phyloP scores from a whole-genome alignment of 495 filamentous ascomycete genomes.

The Lasiosphaeriaceae sp. region DNA sequence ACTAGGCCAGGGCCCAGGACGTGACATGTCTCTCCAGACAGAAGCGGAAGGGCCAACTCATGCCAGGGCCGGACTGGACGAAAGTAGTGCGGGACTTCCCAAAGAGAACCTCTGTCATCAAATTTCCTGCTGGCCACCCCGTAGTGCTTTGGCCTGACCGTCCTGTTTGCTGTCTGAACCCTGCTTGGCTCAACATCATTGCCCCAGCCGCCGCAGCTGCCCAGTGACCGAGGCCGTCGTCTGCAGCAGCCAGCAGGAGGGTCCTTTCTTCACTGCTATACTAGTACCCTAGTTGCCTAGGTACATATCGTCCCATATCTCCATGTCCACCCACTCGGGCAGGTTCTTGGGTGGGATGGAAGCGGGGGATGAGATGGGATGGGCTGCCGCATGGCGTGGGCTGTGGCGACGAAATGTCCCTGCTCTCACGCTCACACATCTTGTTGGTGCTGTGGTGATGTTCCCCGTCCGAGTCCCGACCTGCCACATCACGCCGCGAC shows the following conservation, averaged over 20 bases:
- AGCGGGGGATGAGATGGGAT: neutral
- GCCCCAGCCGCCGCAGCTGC: neutral
- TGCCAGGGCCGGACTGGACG: neutral
- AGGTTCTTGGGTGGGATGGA: too few relatives aligned
- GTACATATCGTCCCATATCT: too few relatives aligned
- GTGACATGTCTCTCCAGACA: neutral
- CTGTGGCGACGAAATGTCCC: neutral
- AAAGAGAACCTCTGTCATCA: neutral
- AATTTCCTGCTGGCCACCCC: neutral
- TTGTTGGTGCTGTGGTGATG: neutral
- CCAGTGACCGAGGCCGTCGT: too few relatives aligned
- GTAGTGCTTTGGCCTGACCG: neutral
- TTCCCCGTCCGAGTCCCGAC: neutral
- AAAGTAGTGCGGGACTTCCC: neutral
- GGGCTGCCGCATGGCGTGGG: neutral
- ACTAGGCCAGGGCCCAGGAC: too few relatives aligned
- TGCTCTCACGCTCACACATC: neutral
- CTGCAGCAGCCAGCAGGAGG: too few relatives aligned
- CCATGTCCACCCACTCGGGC: too few relatives aligned
- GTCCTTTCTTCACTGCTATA: too few relatives aligned
- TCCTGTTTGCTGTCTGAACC: neutral
- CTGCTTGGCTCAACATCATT: neutral
- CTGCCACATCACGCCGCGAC: constrained; percentile 9
- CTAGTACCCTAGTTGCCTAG: too few relatives aligned
- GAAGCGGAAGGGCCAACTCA: neutral